Evolutionary conservation across 495 filamentous ascomycete genomes (phyloP).

Genomic region (Talaromyces borbonicus): DNA sequence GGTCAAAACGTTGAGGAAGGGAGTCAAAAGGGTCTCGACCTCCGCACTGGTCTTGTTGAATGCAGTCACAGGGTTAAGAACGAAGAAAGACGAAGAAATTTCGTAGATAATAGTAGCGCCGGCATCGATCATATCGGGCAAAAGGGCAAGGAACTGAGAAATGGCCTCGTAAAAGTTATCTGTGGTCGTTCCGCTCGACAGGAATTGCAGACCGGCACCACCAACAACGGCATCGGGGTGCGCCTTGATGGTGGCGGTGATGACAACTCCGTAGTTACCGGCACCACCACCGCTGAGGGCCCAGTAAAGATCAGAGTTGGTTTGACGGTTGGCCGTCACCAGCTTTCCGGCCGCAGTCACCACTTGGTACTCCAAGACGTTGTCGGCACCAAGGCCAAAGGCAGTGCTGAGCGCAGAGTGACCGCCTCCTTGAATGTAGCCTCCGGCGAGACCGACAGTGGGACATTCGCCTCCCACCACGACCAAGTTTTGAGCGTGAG

Average conservation of each 20-base stretch:
- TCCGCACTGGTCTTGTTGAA: slow-evolving; percentile 24
- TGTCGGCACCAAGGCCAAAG: slow-evolving; percentile 54
- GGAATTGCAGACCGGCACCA: slow-evolving; percentile 23
- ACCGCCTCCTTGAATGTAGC: slow-evolving; percentile 53
- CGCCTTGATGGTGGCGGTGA: slow-evolving; percentile 39
- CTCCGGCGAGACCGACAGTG: slow-evolving; percentile 37
- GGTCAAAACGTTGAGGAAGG: slow-evolving; percentile 21
- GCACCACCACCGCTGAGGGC: slow-evolving; percentile 56
- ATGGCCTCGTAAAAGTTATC: slow-evolving; percentile 36
- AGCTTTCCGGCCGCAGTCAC: slow-evolving; percentile 42
- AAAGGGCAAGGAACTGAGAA: slow-evolving; percentile 24
- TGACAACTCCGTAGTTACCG: slow-evolving; percentile 55
- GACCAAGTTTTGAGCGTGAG: slow-evolving; percentile 14
- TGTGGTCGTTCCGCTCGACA: slow-evolving; percentile 15
- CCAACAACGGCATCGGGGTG: slow-evolving; percentile 28
- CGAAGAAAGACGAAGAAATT: slow-evolving; percentile 38
- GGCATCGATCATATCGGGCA: slow-evolving; percentile 39
- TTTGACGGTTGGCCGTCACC: slow-evolving; percentile 42
- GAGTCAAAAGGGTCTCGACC: slow-evolving; percentile 22
- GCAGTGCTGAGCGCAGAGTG: slow-evolving; percentile 41
- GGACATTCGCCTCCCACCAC: slow-evolving; percentile 29
- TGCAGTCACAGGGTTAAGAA: slow-evolving; percentile 30
- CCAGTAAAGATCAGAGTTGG: slow-evolving; percentile 56
- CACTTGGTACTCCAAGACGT: slow-evolving; percentile 52
- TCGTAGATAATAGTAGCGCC: slow-evolving; percentile 44